These are phyloP conservation scores for Calonectria montana DNA, from an alignment of 2,329 filamentous ascomycete species.

Conservation along the genomic window DNA sequence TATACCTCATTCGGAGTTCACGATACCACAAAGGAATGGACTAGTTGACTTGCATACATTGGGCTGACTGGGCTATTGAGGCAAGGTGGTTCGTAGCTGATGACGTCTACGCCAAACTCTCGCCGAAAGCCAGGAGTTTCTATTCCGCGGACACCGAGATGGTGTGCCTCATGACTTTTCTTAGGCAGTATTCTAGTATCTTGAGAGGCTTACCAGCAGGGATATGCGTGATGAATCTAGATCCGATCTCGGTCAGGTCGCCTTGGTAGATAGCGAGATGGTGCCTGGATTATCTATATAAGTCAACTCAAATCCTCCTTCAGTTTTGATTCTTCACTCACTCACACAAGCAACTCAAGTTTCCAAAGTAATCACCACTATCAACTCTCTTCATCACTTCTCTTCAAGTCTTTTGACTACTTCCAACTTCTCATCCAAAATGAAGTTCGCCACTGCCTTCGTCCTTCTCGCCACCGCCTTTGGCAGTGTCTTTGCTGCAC, in stretches of 20 bases:
- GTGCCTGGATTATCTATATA: background rate
- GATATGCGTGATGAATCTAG: background rate
- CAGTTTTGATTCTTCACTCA: constrained; percentile 5
- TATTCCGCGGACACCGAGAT: background rate
- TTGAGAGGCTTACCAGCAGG: background rate
- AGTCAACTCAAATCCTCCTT: background rate
- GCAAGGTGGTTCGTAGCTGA: background rate
- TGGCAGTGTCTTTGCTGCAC: background rate
- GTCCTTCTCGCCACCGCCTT: background rate
- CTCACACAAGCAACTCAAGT: constrained; percentile 4
- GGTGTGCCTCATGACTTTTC: background rate
- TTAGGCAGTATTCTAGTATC: too few relatives aligned
- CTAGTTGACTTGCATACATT: background rate
- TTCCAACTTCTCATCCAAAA: background rate
- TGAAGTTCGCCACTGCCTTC: background rate
- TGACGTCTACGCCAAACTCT: background rate
- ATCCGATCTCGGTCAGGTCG: background rate
- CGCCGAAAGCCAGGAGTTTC: background rate
- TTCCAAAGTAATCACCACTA: background rate
- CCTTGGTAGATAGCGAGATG: background rate
- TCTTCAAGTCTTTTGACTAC: background rate
- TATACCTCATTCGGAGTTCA: background rate
- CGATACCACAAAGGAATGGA: background rate
- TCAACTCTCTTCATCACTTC: background rate
- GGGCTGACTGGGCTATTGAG: too few relatives aligned